Evolutionary conservation across 768 basidiomycete species (phyloP).

Genomic region (Lentinula sp.): DNA sequence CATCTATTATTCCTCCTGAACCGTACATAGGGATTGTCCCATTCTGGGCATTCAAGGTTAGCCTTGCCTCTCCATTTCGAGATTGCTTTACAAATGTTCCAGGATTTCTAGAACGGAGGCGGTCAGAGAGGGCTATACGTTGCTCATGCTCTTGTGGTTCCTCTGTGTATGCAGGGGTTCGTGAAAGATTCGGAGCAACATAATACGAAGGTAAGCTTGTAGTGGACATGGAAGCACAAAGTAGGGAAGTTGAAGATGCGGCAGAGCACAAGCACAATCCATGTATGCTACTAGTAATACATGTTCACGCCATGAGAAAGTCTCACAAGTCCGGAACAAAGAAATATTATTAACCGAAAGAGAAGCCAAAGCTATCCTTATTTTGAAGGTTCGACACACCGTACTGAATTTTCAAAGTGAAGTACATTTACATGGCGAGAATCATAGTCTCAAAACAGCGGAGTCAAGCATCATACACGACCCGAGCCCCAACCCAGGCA

Average conservation of each 20-base stretch:
- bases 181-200: slow-evolving; percentile 25
- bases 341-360: too few relatives aligned
- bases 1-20: slow-evolving; percentile 43
- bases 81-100: slow-evolving; percentile 56
- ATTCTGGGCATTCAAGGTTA: slow-evolving; percentile 42
- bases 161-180: slow-evolving; percentile 44
- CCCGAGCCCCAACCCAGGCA: slow-evolving; percentile 74
- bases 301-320: neutral
- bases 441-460: too few relatives aligned
- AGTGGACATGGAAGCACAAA: slow-evolving; percentile 39
- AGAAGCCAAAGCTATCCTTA: too few relatives aligned
- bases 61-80: slow-evolving; percentile 42
- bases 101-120: slow-evolving; percentile 30
- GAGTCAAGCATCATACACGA: slow-evolving; percentile 35
- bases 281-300: neutral
- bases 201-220: slow-evolving; percentile 46
- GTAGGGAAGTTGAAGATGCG: neutral
- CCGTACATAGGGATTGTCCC: slow-evolving; percentile 59
- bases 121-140: slow-evolving; percentile 40
- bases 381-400: too few relatives aligned
- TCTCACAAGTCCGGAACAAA: neutral
- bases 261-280: neutral
- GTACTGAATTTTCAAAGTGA: too few relatives aligned
- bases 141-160: slow-evolving; percentile 50
- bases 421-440: too few relatives aligned